Evolutionary conservation across 352 stramenopile genomes (phyloP), one percentile per base, ranked within the genome.

Genomic region (Globisporangium nodosum): DNA sequence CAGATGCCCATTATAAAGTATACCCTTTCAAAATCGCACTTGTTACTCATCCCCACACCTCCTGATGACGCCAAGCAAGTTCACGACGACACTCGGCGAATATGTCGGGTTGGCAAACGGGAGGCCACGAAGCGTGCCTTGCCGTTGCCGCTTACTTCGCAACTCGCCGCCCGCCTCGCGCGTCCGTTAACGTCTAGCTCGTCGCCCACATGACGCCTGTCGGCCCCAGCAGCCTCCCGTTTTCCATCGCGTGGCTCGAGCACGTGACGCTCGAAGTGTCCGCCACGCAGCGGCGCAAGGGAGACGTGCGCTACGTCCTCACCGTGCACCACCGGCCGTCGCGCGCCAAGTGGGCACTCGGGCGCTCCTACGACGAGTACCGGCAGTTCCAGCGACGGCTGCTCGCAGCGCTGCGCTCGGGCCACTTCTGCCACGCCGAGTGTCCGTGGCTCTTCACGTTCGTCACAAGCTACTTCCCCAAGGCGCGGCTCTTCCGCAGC

Each of bases 401-500:
- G 50, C 46, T 77, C 16, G 13, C 48, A 0, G 47, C 50, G 18
- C 57, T 85, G 57, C 45, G 54, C 39, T 66, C 60, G 5, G 72
- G 73, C 21, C 75, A 82, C 54, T 81, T 81, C 55, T 82, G 72
- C 46, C 49, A 73, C 35, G 75, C 72, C 5, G 75, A 78, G 56
- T 85, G 72, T 52, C 72, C 72, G 58, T 80, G 66, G 68, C 51
- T 85, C 24, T 78, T 68, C 61, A 70, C 69, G 37, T 82, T 82
- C 53, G 52, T 85, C 45, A 79, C 68, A 43, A 75, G 66, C 49
- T 76, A 78, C 35, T 83, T 69, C 49, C 71, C 74, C 8, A 78
- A 74, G 58, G 65, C 65, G 30, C 61, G 66, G n/a, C 46, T 81
- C 30, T 58, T 81, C 27, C 61, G 62, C 6, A 55, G 39, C 43